Percentiles rank a stretch among this genome's conserved stretches.
These are phyloP conservation scores for Galerina marginata DNA, from an alignment of 768 basidiomycete species.

Conservation along the genomic window DNA sequence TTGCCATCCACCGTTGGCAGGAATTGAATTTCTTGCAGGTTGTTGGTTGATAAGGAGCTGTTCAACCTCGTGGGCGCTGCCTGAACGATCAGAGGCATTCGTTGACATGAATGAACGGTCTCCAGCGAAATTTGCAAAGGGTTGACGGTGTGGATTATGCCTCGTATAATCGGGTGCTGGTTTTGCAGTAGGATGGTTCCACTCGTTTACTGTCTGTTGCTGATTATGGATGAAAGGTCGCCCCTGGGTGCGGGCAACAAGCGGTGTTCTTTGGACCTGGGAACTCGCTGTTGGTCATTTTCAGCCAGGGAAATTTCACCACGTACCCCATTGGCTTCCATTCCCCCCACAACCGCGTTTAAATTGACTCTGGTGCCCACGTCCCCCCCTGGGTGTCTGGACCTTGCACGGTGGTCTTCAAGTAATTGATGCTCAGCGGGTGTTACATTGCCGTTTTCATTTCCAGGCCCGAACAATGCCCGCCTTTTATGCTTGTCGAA, in stretches of 20 bases:
- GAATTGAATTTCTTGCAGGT: slow-evolving; percentile 16
- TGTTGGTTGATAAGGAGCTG: slow-evolving; percentile 52
- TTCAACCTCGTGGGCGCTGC: slow-evolving; percentile 78
- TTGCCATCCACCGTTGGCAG: slow-evolving; percentile 28
- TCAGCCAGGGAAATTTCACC: neutral
- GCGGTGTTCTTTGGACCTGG: slow-evolving; percentile 75
- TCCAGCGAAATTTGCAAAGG: slow-evolving; percentile 37
- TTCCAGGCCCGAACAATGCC: slow-evolving; percentile 60
- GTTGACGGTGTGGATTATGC: slow-evolving; percentile 54
- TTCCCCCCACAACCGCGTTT: slow-evolving; percentile 62
- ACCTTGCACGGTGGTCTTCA: slow-evolving; percentile 29
- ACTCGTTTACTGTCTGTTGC: slow-evolving; percentile 28
- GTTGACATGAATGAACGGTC: slow-evolving; percentile 51
- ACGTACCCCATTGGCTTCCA: slow-evolving; percentile 68
- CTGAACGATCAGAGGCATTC: slow-evolving; percentile 61
- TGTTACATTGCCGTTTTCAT: slow-evolving; percentile 18
- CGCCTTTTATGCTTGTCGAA: slow-evolving; percentile 86
- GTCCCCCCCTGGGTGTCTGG: slow-evolving; percentile 30
- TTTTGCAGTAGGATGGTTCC: slow-evolving; percentile 40
- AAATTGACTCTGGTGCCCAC: slow-evolving; percentile 46
- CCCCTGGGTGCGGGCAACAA: slow-evolving; percentile 53
- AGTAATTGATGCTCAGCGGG: slow-evolving; percentile 19
- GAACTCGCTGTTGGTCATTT: neutral
- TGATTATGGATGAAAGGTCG: slow-evolving; percentile 29
- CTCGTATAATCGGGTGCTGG: slow-evolving; percentile 30